Base-by-base conservation (phyloP, 257 asterid species). In the Petunia axillaris region DNA sequence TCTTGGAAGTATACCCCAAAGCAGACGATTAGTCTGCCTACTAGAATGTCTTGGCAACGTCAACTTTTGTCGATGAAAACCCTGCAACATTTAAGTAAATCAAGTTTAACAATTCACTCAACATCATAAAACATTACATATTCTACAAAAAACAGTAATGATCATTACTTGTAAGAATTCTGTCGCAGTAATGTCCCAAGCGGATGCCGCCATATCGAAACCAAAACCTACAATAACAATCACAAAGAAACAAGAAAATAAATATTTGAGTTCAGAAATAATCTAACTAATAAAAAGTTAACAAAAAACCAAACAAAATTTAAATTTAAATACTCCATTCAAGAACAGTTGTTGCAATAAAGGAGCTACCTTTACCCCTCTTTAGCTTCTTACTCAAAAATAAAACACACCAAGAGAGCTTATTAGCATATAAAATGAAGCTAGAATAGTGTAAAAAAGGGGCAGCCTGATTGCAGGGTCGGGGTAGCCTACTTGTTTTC, bases 151-250 rank as follows among this genome's bases (percentile, higher is more conserved):
- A 64, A 67, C 25, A 65, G 37, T 52, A 40, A 43, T 37, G 35
- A 6, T 46, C 89, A 53, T 25, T 88, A 93, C 97, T 58, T 85
- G 91, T 16, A 88, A 82, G 81, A 93, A 93, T 70, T 90, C 93
- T 5, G 92, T 85, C 1, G 94, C 90, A 36, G 98, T 85, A 44
- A 90, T 76, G 67, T 90, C 87, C 88, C 78, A 85, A 67, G 91
- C 81, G 65, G 93, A 52, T 7, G 87, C 84, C 77, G 92, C 92
- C 97, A 93, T 93, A n/a, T 50, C 80, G 8, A 16, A 68, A 44
- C 39, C 35, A 2, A 36, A 39, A 11, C 1, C 74, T 39, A 39
- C 74, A 65, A 39, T 65, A 65, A 15, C 63, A 57, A 57, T 64
- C 71, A 37, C 46, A 70, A 9, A 46, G 15, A 67, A 25, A 44